Base-by-base conservation (phyloP, 768 basidiomycete species). In the Chlorophyllum brunneum region DNA sequence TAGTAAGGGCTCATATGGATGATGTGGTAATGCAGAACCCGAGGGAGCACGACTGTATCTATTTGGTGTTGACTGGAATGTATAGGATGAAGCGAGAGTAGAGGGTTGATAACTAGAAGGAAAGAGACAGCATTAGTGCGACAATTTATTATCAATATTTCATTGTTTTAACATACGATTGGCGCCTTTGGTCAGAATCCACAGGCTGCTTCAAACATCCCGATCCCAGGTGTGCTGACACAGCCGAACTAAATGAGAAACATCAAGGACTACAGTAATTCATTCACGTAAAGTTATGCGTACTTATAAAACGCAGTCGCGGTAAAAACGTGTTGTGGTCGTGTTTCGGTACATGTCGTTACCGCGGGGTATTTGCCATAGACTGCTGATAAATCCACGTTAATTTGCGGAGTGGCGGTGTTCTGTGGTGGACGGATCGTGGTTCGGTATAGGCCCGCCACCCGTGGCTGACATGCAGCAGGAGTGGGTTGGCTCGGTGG, bases 241-340 rank as follows among this genome's bases (percentile, higher is more conserved):
- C 78, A 30, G 81, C 73, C 46, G 79, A 73, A 58, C 82, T 82
- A 57, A 27, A 48, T 18, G 34, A 45, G 8, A 51, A 34, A n/a
- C 37, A 29, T 31, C 37, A 39, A 22, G n/a, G 39, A 15, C 11
- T 16, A 23, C 18, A 30, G 5, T 20, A 13, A 40, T 5, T 38
- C 7, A 38, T 10, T 10, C 38, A 20, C 15, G 36, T 40, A 18
- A 40, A 18, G n/a, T 22, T 2, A 16, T 20, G n/a, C 38, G 20
- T 58, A 81, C 86, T 78, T 82, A 69, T 87, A 88, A 26, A 86
- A 74, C 2, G 78, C 69, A 13, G 70, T 56, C 1, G 77, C 61
- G 23, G 34, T 18, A 16, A 51, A 51, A 10, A 40, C 54, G 22
- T 44, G 54, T 30, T 31, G 40, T 9, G 48, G 23, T 38, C 22